phyloP scores from a whole-genome alignment of 1,284 basidiomycete genomes.

The Ceratobasidium sp. region DNA sequence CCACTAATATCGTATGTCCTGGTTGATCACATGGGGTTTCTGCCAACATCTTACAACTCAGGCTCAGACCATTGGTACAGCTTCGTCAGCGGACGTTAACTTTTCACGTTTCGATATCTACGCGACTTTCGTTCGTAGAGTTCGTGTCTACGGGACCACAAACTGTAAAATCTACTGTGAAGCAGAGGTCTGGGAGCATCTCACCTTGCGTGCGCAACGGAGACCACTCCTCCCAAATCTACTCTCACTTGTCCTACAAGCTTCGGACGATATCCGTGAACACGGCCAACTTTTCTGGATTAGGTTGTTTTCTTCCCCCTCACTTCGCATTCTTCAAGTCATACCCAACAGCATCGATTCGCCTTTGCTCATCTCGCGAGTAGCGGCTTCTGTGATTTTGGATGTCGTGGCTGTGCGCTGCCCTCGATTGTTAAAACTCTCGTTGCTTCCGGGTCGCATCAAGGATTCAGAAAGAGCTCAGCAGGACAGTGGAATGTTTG shows the following conservation, averaged over 20 bases:
- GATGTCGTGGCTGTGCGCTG: no score
- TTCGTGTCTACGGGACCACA: neutral
- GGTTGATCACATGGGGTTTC: no score
- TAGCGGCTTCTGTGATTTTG: no score
- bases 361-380: constrained; percentile 3
- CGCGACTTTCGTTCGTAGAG: neutral
- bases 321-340: constrained; percentile 14
- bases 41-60: no score
- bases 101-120: constrained; percentile 30
- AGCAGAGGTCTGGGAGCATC: constrained; percentile 3
- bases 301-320: constrained; percentile 9
- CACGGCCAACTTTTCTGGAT: constrained; percentile 20
- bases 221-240: constrained; percentile 32
- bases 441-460: constrained; percentile 13
- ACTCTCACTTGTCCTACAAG: neutral
- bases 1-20: no score
- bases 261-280: neutral
- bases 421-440: no score
- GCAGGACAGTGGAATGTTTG: constrained; percentile 5
- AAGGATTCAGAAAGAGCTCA: no score
- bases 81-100: neutral
- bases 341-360: neutral
- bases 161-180: neutral
- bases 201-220: neutral
- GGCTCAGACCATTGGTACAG: neutral